Base-by-base conservation (phyloP, 345 rosid genomes). In the Salix caprea region DNA sequence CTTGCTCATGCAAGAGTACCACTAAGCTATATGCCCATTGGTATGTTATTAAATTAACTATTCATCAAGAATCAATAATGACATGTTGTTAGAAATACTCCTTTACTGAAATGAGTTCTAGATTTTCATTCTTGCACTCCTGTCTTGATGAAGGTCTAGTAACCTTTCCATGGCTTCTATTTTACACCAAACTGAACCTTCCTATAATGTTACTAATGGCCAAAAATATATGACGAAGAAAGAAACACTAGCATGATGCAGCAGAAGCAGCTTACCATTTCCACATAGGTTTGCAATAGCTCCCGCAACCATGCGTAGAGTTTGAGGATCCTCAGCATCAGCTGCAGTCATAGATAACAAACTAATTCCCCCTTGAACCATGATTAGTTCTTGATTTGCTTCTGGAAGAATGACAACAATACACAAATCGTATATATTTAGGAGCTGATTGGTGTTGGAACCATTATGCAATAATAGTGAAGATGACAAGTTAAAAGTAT, bases 301-400 rank as follows among this genome's bases (percentile, higher is more conserved):
- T 69, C 84, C 84, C 24, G 84, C 81, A 72, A 82, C 81, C 84
- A 82, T 82, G 16, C 84, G 79, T 21, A 82, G 73, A 28, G 84
- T 82, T 75, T 82, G 84, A 42, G 84, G 84, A 78, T 82, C 84
- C 80, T 82, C 84, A 12, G 84, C 84, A 70, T 82, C 81, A 73
- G 79, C 74, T 82, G 84, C 84, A 34, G 84, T 82, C 67, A 78
- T 36, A 10, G 84, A 74, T 44, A 82, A 56, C 28, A 82, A 71
- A 75, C 81, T 82, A 28, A 82, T 82, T 15, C 84, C 84, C 37
- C 84, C 81, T 77, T 82, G 78, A 40, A 39, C 61, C 84, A 82
- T 82, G 34, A 82, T 82, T 37, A 77, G 73, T 42, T 82, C 84
- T 82, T 82, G 84, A 74, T 82, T 82, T 24, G 76, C 81, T 74